These are phyloP conservation scores for Corylus heterophylla DNA, from an alignment of 306 rosid species.

Conservation along the genomic window DNA sequence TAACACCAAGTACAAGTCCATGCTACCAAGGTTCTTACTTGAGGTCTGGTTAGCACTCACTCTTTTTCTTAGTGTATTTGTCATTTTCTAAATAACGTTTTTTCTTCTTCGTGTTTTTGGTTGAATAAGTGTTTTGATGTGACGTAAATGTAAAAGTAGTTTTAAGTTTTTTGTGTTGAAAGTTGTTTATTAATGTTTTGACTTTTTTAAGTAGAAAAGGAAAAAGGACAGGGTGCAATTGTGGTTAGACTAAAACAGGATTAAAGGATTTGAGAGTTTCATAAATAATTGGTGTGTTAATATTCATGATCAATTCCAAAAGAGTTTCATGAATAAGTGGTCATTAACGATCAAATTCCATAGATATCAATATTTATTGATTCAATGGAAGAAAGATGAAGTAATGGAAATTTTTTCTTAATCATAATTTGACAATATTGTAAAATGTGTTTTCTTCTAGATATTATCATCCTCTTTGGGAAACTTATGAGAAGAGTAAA, in stretches of 20 bases:
- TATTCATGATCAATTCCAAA: not conserved
- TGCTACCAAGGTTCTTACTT: conserved; percentile 73
- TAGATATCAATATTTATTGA: not conserved
- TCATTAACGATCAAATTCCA: no score
- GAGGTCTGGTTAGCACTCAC: conserved; percentile 56
- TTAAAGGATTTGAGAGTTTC: not conserved
- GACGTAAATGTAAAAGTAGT: no score
- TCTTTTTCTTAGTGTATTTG: no score
- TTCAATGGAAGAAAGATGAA: not conserved
- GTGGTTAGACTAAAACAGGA: not conserved
- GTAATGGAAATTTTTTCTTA: not conserved
- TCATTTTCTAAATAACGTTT: no score
- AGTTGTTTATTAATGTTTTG: no score
- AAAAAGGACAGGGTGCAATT: not conserved
- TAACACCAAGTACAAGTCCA: conserved; percentile 72
- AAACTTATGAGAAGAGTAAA: not conserved
- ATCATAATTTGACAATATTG: not conserved
- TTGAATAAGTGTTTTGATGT: no score
- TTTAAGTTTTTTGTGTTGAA: no score
- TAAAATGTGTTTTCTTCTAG: not conserved
- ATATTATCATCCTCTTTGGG: not conserved
- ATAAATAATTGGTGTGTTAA: not conserved
- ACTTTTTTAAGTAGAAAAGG: no score
- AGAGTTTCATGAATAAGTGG: no score
- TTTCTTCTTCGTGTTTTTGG: not conserved